Evolutionary conservation across 2,329 filamentous ascomycete genomes (phyloP).

Genomic region (Exutisphaerella laricina): DNA sequence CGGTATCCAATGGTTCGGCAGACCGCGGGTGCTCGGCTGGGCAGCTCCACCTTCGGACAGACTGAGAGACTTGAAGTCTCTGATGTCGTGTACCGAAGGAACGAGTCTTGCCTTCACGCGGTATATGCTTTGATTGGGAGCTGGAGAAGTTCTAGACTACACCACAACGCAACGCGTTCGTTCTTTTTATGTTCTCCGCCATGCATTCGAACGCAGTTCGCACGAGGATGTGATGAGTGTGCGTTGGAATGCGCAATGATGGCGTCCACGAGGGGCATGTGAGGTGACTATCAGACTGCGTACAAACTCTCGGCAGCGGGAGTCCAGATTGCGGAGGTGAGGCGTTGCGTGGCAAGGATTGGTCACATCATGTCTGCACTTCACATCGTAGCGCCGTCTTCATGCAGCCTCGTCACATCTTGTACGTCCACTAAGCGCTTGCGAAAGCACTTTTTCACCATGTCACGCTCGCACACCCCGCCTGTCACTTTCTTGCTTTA

Average conservation of each 20-base stretch:
- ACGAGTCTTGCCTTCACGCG: background rate
- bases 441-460: constrained; percentile 9
- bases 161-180: constrained; percentile 8
- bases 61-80: constrained; percentile 1
- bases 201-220: constrained; percentile 2
- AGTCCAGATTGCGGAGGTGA: too few relatives aligned
- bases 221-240: constrained; percentile 10
- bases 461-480: constrained; percentile 21
- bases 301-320: too few relatives aligned
- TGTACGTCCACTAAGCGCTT: constrained; percentile 16
- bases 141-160: too few relatives aligned
- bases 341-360: too few relatives aligned
- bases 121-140: background rate
- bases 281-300: too few relatives aligned
- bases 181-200: background rate
- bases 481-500: constrained; percentile 10
- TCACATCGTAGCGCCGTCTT: background rate
- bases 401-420: constrained; percentile 10
- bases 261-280: background rate
- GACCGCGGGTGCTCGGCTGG: constrained; percentile 1
- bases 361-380: background rate
- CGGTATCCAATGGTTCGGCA: constrained; percentile 19
- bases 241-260: too few relatives aligned
- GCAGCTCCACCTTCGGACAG: constrained; percentile 2
- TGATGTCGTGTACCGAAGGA: background rate